These are phyloP conservation scores for Lasiosphaeria ovina DNA, from an alignment of 495 filamentous ascomycete species.

Conservation along the genomic window DNA sequence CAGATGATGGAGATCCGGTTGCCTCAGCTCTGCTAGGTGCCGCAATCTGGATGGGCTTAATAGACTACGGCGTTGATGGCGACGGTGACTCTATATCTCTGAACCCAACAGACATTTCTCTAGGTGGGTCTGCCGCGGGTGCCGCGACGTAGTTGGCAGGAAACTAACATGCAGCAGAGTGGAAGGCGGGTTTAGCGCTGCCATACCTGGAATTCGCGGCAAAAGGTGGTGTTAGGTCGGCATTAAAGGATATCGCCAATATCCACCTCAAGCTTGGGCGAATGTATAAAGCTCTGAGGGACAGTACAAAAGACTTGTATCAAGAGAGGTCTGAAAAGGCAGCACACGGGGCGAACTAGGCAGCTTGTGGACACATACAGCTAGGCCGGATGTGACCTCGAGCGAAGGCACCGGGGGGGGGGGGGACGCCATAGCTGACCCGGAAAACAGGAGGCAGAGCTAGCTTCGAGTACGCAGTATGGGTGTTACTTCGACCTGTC, in stretches of 20 bases:
- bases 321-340: not conserved
- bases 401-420: not conserved
- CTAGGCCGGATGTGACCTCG: not conserved
- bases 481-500: not conserved
- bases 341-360: not conserved
- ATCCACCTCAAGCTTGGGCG: not conserved
- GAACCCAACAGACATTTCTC: not conserved
- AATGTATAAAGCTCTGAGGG: not conserved
- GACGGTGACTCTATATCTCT: not conserved
- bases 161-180: not conserved
- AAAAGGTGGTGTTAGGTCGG: not conserved
- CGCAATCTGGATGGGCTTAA: not conserved
- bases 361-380: not conserved
- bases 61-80: not conserved
- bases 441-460: not conserved
- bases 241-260: not conserved
- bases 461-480: not conserved
- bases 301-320: not conserved
- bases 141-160: not conserved
- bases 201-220: not conserved
- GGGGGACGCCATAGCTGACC: not conserved
- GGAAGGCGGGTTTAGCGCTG: not conserved
- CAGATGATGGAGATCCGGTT: not conserved
- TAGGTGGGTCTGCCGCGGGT: not conserved
- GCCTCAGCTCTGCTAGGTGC: not conserved